These are phyloP conservation scores for Candida andamanensis DNA, from an alignment of 805 yeast genomes.

Conservation along the genomic window DNA sequence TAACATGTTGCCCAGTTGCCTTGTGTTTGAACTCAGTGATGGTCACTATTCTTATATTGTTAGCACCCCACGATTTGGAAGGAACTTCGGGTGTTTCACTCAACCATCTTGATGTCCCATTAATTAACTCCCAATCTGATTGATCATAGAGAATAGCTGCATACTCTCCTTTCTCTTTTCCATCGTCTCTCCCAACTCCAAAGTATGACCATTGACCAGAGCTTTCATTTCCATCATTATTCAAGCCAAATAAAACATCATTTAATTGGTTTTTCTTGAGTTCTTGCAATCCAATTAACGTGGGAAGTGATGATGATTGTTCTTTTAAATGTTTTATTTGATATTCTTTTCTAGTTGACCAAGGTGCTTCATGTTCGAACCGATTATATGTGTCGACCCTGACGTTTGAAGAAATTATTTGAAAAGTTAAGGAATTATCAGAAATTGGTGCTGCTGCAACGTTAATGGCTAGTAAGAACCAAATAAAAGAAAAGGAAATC, in stretches of 20 bases:
- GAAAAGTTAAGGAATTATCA: constrained; percentile 4
- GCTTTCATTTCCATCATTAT: constrained; percentile 18
- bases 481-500: too few species aligned
- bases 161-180: constrained; percentile 44
- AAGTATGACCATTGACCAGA: constrained; percentile 38
- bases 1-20: constrained; percentile 44
- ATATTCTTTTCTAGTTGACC: constrained; percentile 39
- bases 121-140: constrained; percentile 32
- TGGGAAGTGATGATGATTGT: constrained; percentile 11
- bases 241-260: constrained; percentile 31
- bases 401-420: constrained; percentile 23
- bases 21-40: constrained; percentile 30
- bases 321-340: constrained; percentile 20
- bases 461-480: constrained; percentile 5
- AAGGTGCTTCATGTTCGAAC: constrained; percentile 36
- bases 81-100: constrained; percentile 52
- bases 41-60: constrained; percentile 36
- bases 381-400: constrained; percentile 25
- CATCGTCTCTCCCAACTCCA: constrained; percentile 53
- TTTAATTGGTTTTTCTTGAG: constrained; percentile 38
- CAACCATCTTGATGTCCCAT: constrained; percentile 47
- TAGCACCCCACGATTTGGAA: constrained; percentile 38
- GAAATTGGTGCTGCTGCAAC: too few species aligned
- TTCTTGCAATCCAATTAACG: constrained; percentile 38
- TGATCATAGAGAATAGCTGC: constrained; percentile 43